Evolutionary conservation across 2,329 filamentous ascomycete genomes (phyloP).

Genomic region (Microsporum ferrugineum): DNA sequence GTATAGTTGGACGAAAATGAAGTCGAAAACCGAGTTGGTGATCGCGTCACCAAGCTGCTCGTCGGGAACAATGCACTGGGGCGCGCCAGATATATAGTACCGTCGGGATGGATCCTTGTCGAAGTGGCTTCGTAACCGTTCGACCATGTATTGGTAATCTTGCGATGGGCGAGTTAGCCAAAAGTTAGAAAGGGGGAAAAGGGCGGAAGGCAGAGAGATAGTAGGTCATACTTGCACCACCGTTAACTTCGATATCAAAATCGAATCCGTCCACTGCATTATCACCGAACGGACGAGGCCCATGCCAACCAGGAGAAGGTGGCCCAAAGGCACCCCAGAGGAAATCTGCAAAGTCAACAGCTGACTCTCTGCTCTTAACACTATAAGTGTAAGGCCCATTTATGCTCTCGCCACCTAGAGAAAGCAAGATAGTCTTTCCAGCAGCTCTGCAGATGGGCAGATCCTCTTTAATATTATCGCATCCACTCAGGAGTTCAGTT

Average conservation of each 20-base stretch:
- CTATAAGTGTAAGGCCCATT: constrained; percentile 27
- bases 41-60: constrained; percentile 38
- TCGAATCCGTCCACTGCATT: constrained; percentile 43
- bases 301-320: constrained; percentile 21
- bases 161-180: not conserved
- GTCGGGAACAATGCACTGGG: constrained; percentile 43
- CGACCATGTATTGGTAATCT: not conserved
- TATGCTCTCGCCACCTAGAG: constrained; percentile 36
- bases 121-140: not conserved
- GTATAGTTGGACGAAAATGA: constrained; percentile 47
- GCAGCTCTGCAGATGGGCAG: constrained; percentile 30
- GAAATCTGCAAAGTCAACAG: constrained; percentile 39
- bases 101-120: constrained; percentile 17
- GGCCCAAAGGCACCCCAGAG: constrained; percentile 43
- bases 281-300: constrained; percentile 40
- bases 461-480: constrained; percentile 35
- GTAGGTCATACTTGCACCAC: constrained; percentile 20
- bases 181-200: constrained; percentile 1
- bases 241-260: constrained; percentile 35
- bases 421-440: constrained; percentile 38
- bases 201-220: not conserved
- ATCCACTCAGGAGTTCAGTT: constrained; percentile 35
- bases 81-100: constrained; percentile 44
- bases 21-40: constrained; percentile 37
- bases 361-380: constrained; percentile 31